Evolutionary conservation across 1,139 yeast genomes (phyloP).

Genomic region (Pichia kudriavzevii): DNA sequence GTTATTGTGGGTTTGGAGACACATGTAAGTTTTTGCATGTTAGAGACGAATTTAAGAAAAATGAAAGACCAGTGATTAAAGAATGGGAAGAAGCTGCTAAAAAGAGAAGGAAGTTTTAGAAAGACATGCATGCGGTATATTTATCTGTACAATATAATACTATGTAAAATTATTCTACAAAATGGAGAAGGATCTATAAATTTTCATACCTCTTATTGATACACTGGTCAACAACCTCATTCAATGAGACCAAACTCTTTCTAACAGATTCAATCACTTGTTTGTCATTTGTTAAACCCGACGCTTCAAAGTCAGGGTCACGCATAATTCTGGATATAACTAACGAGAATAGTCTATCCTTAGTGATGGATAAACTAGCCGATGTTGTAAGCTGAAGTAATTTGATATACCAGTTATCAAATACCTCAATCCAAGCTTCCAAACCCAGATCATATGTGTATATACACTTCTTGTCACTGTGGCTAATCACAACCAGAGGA

Average conservation of each 20-base stretch:
- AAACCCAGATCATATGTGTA: slow-evolving; percentile 36
- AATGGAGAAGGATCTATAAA: no score
- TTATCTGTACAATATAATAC: no score
- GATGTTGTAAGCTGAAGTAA: slow-evolving; percentile 3
- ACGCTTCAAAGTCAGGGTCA: no score
- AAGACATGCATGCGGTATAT: no score
- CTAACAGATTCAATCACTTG: neutral
- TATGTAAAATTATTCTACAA: no score
- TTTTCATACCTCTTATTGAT: neutral
- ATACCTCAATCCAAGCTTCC: slow-evolving; percentile 38
- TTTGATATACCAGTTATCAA: slow-evolving; percentile 42
- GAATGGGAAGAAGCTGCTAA: slow-evolving; percentile 57
- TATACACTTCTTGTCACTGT: slow-evolving; percentile 23
- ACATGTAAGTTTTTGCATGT: slow-evolving; percentile 93
- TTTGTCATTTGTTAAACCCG: neutral
- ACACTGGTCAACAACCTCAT: slow-evolving; percentile 7
- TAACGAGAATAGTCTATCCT: slow-evolving; percentile 5
- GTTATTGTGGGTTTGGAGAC: slow-evolving; percentile 96
- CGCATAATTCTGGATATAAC: slow-evolving; percentile 2
- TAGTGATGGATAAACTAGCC: neutral
- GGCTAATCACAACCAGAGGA: slow-evolving; percentile 36
- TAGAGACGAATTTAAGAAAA: slow-evolving; percentile 76
- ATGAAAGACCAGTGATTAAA: slow-evolving; percentile 42
- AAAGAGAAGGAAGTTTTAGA: slow-evolving; percentile 21
- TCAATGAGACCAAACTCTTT: slow-evolving; percentile 7